Percentiles rank a stretch among this genome's conserved stretches.
Evolutionary conservation across 2,329 filamentous ascomycete species (phyloP).

Genomic region (Pestalotiopsis sp.): DNA sequence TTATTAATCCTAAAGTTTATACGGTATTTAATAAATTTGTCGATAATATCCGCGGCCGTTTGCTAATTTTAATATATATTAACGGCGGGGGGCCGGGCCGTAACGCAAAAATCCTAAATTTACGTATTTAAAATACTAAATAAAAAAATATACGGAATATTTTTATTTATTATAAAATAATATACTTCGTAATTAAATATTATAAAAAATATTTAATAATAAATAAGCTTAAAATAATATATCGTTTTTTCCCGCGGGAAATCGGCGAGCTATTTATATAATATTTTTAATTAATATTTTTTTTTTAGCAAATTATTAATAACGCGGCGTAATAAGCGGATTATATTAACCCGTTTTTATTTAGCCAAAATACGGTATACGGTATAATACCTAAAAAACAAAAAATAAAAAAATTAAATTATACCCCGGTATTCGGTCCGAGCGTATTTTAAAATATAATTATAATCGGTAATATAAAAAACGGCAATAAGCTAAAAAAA

Average conservation of each 20-base stretch:
- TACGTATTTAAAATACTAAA: neutral
- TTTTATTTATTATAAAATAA: neutral
- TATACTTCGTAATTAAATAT: neutral
- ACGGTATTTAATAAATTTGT: neutral
- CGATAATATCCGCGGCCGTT: neutral
- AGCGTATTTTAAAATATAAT: no score
- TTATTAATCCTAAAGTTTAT: neutral
- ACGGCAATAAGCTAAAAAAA: no score
- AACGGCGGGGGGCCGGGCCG: no score
- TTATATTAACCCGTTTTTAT: neutral
- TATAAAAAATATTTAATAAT: neutral
- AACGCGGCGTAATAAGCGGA: neutral
- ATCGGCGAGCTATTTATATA: neutral
- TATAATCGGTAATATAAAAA: no score
- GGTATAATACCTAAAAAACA: neutral
- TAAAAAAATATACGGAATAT: neutral
- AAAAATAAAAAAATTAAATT: neutral
- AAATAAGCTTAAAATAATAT: neutral
- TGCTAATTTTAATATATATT: neutral
- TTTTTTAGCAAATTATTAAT: neutral
- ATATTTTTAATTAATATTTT: neutral
- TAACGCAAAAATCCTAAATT: neutral
- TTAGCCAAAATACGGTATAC: neutral
- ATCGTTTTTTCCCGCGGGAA: neutral
- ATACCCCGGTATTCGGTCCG: no score